Evolutionary conservation across 2,329 filamentous ascomycete genomes (phyloP).

Genomic region (Colletotrichum lupini): DNA sequence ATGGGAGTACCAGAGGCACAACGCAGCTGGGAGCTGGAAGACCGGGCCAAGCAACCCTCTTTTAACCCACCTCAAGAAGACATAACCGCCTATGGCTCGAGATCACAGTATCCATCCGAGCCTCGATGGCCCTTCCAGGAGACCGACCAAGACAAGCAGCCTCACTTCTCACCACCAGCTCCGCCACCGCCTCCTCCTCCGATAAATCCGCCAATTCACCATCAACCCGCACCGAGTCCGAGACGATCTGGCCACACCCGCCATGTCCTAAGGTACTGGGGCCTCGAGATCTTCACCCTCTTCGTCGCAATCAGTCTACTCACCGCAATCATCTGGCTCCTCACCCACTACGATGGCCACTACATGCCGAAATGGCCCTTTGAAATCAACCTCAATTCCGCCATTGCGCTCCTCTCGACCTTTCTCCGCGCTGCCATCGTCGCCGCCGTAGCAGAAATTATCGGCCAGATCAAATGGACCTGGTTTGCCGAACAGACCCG

Average conservation of each 20-base stretch:
- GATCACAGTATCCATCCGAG: not conserved
- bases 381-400: slow-evolving; percentile 39
- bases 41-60: not conserved
- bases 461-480: slow-evolving; percentile 46
- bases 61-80: not conserved
- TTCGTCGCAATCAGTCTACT: slow-evolving; percentile 7
- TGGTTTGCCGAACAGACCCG: slow-evolving; percentile 43
- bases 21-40: slow-evolving; percentile 21
- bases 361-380: slow-evolving; percentile 39
- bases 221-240: not conserved
- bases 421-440: slow-evolving; percentile 40
- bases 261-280: slow-evolving; percentile 22
- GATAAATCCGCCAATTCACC: not conserved
- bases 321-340: slow-evolving; percentile 18
- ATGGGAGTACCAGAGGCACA: slow-evolving; percentile 4
- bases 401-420: slow-evolving; percentile 36
- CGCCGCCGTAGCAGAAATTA: slow-evolving; percentile 42
- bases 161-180: not conserved
- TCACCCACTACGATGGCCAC: slow-evolving; percentile 22
- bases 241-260: not conserved
- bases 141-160: not conserved
- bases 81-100: not conserved
- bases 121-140: slow-evolving; percentile 15
- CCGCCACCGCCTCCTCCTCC: no score
- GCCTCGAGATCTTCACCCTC: slow-evolving; percentile 21